Evolutionary conservation across 495 filamentous ascomycete genomes (phyloP).

Genomic region (Staphylotrichum longicolle): DNA sequence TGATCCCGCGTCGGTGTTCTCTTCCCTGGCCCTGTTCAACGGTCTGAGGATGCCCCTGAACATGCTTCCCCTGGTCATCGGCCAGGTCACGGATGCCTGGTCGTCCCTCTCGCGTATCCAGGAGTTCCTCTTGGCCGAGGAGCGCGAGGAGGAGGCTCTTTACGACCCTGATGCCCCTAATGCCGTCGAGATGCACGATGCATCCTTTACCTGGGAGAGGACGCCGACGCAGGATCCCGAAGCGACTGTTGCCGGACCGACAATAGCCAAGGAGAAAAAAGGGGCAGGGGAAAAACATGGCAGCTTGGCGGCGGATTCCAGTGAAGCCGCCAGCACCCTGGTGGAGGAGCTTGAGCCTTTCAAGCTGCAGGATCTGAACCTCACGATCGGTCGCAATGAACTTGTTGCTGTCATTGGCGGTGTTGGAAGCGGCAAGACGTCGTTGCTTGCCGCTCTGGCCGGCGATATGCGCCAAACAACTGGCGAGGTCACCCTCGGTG

Average conservation of each 20-base stretch:
- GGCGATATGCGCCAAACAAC: conserved; percentile 87
- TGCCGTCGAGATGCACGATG: conserved; percentile 70
- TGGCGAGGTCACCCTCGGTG: conserved; percentile 71
- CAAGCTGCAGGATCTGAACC: conserved; percentile 68
- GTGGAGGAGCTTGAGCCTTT: conserved; percentile 69
- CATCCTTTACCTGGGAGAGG: conserved; percentile 91
- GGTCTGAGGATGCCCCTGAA: conserved; percentile 85
- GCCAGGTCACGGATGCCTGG: conserved; percentile 84
- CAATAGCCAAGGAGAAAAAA: conserved; percentile 40
- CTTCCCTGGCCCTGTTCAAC: conserved; percentile 91
- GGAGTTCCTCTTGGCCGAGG: conserved; percentile 82
- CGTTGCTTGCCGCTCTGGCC: conserved; percentile 82
- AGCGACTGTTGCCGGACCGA: conserved; percentile 32
- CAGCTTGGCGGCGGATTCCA: conserved; percentile 27
- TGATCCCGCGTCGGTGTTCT: conserved; percentile 78
- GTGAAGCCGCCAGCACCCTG: conserved; percentile 54
- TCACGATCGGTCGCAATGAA: conserved; percentile 76
- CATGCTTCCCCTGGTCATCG: conserved; percentile 81
- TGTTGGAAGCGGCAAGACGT: conserved; percentile 91
- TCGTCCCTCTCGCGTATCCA: conserved; percentile 80
- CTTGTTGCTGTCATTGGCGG: conserved; percentile 86
- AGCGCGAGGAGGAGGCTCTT: conserved; percentile 70
- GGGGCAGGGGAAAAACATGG: conserved; percentile 41
- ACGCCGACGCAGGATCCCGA: conserved; percentile 61
- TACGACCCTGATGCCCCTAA: conserved; percentile 59